Conservation (phyloP, 140 eudicot genomes). For the Erigeron philadelphicus region DNA sequence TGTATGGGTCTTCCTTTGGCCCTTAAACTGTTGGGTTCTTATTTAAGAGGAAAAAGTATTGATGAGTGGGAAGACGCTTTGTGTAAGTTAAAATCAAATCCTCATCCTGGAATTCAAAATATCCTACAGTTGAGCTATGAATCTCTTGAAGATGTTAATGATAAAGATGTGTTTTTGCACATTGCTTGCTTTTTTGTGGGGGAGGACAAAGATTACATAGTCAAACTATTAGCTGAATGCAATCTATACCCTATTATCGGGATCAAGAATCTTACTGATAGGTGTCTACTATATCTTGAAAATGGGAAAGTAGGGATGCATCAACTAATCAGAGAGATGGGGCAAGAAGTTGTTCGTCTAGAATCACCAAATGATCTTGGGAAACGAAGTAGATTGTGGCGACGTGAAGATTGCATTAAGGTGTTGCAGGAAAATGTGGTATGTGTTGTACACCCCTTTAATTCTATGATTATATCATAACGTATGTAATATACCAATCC, state of each 20-base stretch:
- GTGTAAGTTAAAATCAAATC: conserved; percentile 19
- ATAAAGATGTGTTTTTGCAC: not conserved
- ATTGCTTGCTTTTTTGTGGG: too few species aligned
- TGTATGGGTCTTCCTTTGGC: not conserved
- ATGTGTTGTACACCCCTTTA: not conserved
- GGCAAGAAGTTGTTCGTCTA: conserved; percentile 29
- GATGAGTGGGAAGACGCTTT: conserved; percentile 32
- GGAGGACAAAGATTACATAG: not conserved
- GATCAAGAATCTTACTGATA: conserved; percentile 28
- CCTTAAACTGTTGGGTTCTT: too few species aligned
- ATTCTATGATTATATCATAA: too few species aligned
- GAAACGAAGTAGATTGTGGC: conserved; percentile 32
- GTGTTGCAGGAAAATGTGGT: conserved; percentile 5
- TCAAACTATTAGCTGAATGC: conserved; percentile 21
- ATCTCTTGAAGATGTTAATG: conserved; percentile 18
- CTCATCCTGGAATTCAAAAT: conserved; percentile 6
- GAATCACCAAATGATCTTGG: conserved; percentile 34
- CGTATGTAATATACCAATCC: too few species aligned
- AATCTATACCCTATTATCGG: conserved; percentile 19
- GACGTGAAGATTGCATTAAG: conserved; percentile 8
- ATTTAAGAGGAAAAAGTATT: conserved; percentile 5
- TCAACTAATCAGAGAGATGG: conserved; percentile 12
- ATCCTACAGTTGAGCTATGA: conserved; percentile 28
- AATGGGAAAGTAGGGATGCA: not conserved
- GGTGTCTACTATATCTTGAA: conserved; percentile 22